Conservation (phyloP, 352 stramenopile species). For the Phytophthora citricola region DNA sequence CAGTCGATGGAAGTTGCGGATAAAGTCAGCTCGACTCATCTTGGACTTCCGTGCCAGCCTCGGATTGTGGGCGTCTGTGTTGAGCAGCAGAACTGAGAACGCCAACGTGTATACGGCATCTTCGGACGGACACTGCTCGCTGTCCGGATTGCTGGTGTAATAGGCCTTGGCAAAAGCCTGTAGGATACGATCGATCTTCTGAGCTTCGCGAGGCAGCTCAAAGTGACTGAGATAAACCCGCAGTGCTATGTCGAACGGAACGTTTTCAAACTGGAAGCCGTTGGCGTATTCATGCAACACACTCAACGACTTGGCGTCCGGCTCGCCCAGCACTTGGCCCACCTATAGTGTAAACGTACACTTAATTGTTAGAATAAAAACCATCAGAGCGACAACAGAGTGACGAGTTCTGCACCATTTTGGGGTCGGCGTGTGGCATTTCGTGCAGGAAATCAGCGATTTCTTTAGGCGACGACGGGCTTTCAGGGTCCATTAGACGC, state of each 20-base stretch:
- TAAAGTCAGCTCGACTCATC: constrained; percentile 77
- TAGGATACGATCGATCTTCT: constrained; percentile 89
- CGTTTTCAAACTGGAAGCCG: constrained; percentile 67
- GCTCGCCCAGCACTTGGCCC: constrained; percentile 70
- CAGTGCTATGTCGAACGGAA: constrained; percentile 70
- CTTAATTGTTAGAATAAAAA: neutral
- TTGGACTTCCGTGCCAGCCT: constrained; percentile 68
- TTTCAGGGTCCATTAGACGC: constrained; percentile 58
- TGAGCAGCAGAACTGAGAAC: constrained; percentile 82
- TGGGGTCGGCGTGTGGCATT: constrained; percentile 68
- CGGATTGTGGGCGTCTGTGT: constrained; percentile 84
- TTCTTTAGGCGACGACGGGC: constrained; percentile 53
- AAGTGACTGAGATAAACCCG: constrained; percentile 81
- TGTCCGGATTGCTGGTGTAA: constrained; percentile 59
- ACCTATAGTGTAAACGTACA: constrained; percentile 37
- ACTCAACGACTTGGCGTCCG: constrained; percentile 58
- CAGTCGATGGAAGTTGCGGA: constrained; percentile 77
- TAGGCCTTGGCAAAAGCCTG: constrained; percentile 80
- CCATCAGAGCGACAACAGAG: neutral
- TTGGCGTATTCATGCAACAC: constrained; percentile 80
- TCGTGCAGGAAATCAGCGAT: constrained; percentile 73
- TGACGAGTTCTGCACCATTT: constrained; percentile 48
- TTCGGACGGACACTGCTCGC: constrained; percentile 62
- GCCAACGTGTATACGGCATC: constrained; percentile 81
- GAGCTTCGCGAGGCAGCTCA: constrained; percentile 71